Percentiles rank a stretch among this genome's conserved stretches.
These are phyloP conservation scores for Knoxia roxburghii DNA, from an alignment of 257 asterid genomes.

Conservation along the genomic window DNA sequence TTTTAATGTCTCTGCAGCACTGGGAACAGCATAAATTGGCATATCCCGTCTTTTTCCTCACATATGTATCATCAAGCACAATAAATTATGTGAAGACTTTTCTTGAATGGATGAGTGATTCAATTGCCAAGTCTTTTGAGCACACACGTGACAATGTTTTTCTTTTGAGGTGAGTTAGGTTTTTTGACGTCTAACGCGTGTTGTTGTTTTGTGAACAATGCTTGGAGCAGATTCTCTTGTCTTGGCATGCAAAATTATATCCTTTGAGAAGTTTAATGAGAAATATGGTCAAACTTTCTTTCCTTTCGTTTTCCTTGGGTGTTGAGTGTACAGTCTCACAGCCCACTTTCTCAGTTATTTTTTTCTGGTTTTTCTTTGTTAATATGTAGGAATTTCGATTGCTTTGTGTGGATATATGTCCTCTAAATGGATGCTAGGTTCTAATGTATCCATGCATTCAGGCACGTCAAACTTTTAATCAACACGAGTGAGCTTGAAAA, in stretches of 20 bases:
- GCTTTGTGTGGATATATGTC: background rate
- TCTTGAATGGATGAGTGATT: conserved; percentile 99
- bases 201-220: background rate
- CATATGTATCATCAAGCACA: conserved; percentile 88
- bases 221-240: background rate
- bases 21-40: conserved; percentile 73
- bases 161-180: conserved; percentile 64
- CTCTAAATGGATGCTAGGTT: background rate
- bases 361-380: background rate
- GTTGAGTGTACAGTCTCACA: background rate
- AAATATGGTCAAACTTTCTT: background rate
- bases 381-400: background rate
- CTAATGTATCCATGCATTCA: conserved; percentile 22
- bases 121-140: conserved; percentile 92
- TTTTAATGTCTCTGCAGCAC: conserved; percentile 53
- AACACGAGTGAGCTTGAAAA: conserved; percentile 78
- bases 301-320: background rate
- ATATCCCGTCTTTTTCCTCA: conserved; percentile 78
- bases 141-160: conserved; percentile 90
- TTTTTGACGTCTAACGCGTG: background rate
- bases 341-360: background rate
- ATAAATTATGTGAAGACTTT: conserved; percentile 90
- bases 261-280: background rate
- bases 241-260: background rate
- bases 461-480: conserved; percentile 70